Conservation (phyloP, 345 rosid genomes). For the Angophora floribunda region DNA sequence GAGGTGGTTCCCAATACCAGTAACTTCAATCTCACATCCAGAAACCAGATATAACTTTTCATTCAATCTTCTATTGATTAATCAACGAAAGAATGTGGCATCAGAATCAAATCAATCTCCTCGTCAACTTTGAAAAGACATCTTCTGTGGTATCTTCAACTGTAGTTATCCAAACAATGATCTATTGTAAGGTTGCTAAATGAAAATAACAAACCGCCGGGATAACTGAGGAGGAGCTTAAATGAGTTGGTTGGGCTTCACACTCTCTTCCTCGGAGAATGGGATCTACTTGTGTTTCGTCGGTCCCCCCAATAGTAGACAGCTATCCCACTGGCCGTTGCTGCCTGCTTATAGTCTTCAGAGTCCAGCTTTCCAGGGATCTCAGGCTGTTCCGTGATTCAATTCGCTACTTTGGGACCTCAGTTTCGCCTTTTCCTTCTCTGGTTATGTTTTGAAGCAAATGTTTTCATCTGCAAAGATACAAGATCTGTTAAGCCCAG, state of each 20-base stretch:
- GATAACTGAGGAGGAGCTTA: neutral
- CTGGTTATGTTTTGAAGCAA: slow-evolving; percentile 19
- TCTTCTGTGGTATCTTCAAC: neutral
- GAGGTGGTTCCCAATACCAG: neutral
- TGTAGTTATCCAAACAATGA: neutral
- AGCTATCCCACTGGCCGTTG: neutral
- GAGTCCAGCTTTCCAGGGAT: neutral
- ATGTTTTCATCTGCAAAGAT: slow-evolving; percentile 19
- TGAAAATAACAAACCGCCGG: neutral
- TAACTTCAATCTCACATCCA: neutral
- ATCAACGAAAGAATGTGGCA: neutral
- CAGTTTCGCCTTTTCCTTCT: slow-evolving; percentile 15
- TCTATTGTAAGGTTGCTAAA: neutral
- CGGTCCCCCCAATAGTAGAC: neutral
- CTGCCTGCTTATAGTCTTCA: neutral
- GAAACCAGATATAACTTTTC: neutral
- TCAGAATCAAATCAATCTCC: neutral
- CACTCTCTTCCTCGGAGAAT: neutral
- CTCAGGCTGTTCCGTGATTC: neutral
- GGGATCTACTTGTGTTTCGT: neutral
- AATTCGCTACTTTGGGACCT: neutral
- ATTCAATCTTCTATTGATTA: neutral
- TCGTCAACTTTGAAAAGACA: neutral
- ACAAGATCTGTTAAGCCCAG: neutral
- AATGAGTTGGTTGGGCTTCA: neutral